Evolutionary conservation across 176 grass and related monocot genomes (phyloP).

Genomic region (Eragrostis curvula): DNA sequence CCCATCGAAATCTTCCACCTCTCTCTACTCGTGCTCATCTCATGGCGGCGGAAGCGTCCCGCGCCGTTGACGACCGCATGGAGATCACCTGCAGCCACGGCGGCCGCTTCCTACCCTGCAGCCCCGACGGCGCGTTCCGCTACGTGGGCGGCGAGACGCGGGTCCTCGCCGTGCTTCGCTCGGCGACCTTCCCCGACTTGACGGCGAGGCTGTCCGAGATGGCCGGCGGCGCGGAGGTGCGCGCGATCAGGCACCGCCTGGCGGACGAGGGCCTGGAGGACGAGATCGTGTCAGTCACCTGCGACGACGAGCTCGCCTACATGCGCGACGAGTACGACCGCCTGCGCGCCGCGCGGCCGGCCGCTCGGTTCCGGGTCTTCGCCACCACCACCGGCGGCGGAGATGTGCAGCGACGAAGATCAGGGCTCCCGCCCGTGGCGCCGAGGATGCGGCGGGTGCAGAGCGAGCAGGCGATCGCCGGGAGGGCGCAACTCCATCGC

Average conservation of each 20-base stretch:
- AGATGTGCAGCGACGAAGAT: too few relatives aligned
- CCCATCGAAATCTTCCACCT: too few relatives aligned
- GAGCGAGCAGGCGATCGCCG: constrained; percentile 37
- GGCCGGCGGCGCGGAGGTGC: neutral
- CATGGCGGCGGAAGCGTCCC: neutral
- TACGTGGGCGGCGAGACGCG: too few relatives aligned
- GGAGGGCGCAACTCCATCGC: neutral
- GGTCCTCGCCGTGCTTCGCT: too few relatives aligned
- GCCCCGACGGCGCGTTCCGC: constrained; percentile 24
- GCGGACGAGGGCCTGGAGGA: constrained; percentile 36
- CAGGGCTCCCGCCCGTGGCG: too few relatives aligned
- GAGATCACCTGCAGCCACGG: neutral
- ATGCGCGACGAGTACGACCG: constrained; percentile 57
- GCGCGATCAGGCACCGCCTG: constrained; percentile 40
- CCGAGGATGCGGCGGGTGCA: constrained; percentile 31
- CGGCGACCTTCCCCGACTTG: constrained; percentile 27
- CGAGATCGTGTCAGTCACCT: constrained; percentile 50
- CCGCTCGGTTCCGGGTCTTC: constrained; percentile 38
- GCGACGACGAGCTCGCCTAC: constrained; percentile 45
- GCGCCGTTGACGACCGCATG: neutral
- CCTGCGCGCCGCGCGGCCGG: constrained; percentile 22
- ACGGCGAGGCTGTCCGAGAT: constrained; percentile 17
- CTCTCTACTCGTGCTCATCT: neutral
- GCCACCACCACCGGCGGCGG: neutral
- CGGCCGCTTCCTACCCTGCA: constrained; percentile 30